These are phyloP conservation scores for Dendrocalamus sinicus DNA, from an alignment of 176 grass and related monocot species.

Conservation along the genomic window DNA sequence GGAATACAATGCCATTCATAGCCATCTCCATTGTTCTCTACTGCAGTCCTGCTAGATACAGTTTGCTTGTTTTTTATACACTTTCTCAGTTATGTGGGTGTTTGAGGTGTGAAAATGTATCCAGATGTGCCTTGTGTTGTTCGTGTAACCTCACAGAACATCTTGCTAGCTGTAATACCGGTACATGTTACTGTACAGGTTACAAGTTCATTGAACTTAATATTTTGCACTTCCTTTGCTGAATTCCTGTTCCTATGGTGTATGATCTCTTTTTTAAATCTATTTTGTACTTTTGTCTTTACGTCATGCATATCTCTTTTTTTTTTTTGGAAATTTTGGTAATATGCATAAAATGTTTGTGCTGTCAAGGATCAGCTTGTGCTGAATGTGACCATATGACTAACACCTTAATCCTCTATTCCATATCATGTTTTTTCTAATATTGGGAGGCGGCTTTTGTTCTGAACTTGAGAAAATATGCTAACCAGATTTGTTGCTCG, in stretches of 20 bases:
- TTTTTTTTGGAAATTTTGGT: not conserved
- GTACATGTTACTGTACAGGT: not conserved
- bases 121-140: not conserved
- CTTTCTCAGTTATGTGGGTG: not conserved
- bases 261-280: too few relatives aligned
- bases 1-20: not conserved
- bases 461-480: not conserved
- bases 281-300: not conserved
- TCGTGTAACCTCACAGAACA: not conserved
- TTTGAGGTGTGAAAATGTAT: not conserved
- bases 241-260: not conserved
- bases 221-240: not conserved
- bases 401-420: not conserved
- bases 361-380: not conserved
- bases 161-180: not conserved
- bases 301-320: not conserved
- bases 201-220: not conserved
- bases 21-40: not conserved
- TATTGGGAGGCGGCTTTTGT: not conserved
- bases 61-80: not conserved
- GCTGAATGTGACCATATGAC: not conserved
- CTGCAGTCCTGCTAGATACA: not conserved
- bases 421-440: not conserved
- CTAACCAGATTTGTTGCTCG: not conserved
- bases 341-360: not conserved